A percentile compares a stretch with the other conserved stretches of the same genome.
Conservation (phyloP, 2,329 filamentous ascomycete genomes). For the Diaporthe aspalathi region DNA sequence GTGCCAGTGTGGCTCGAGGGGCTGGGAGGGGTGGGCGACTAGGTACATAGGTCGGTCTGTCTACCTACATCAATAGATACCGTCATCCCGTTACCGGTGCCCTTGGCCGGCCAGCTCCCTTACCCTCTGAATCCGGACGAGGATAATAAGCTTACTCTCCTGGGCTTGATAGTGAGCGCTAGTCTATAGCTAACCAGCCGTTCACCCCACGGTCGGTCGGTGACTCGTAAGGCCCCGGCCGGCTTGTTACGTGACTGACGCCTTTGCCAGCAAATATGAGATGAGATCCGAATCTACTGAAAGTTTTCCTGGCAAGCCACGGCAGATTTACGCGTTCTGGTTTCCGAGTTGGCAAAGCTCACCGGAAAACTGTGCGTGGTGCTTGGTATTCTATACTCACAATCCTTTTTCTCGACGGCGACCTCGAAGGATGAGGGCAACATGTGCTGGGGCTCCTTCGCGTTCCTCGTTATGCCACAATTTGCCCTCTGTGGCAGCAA, state of each 20-base stretch:
- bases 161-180: constrained; percentile 19
- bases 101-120: not conserved
- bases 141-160: constrained; percentile 17
- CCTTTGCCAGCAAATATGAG: not conserved
- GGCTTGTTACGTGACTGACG: constrained; percentile 17
- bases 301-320: not conserved
- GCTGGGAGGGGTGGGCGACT: not conserved
- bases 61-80: too few relatives aligned
- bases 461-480: not conserved
- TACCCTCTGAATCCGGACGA: constrained; percentile 13
- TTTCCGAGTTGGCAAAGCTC: not conserved
- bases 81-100: constrained; percentile 13
- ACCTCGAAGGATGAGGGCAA: constrained; percentile 11
- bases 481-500: not conserved
- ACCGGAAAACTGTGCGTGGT: not conserved
- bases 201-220: constrained; percentile 19
- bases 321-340: not conserved
- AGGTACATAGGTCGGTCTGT: too few relatives aligned
- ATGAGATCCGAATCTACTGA: constrained; percentile 1
- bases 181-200: not conserved
- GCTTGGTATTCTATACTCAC: not conserved
- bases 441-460: constrained; percentile 27
- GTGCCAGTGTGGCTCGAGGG: not conserved
- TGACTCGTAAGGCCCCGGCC: constrained; percentile 11
- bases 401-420: constrained; percentile 15